Evolutionary conservation across 257 asterid species (phyloP).

Genomic region (Solanum peruvianum): DNA sequence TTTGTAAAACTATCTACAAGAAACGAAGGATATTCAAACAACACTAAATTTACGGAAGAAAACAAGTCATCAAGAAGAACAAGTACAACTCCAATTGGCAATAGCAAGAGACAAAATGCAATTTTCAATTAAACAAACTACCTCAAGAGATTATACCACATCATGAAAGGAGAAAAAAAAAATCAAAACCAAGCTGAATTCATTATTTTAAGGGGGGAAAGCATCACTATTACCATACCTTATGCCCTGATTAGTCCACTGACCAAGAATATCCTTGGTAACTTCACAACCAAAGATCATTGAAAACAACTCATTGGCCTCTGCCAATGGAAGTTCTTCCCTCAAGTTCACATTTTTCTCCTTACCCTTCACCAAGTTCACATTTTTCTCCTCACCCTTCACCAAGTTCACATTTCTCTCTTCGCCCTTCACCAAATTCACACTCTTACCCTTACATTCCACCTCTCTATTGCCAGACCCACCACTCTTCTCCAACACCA

Average conservation of each 20-base stretch:
- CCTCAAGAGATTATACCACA: not conserved
- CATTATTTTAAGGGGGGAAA: not conserved
- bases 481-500: slow-evolving; percentile 20
- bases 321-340: slow-evolving; percentile 28
- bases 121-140: not conserved
- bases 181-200: not conserved
- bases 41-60: not conserved
- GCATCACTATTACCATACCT: slow-evolving; percentile 28
- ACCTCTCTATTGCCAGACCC: slow-evolving; percentile 2
- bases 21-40: not conserved
- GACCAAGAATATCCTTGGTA: slow-evolving; percentile 67
- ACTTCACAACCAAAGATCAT: slow-evolving; percentile 66
- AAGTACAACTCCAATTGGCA: not conserved
- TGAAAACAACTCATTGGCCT: slow-evolving; percentile 61
- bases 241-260: slow-evolving; percentile 98
- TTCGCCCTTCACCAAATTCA: slow-evolving; percentile 13
- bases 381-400: slow-evolving; percentile 4
- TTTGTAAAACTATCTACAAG: not conserved
- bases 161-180: not conserved
- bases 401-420: slow-evolving; percentile 8
- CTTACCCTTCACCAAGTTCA: slow-evolving; percentile 12
- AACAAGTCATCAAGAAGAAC: not conserved
- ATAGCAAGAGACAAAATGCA: not conserved
- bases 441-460: slow-evolving; percentile 22
- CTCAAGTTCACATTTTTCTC: slow-evolving; percentile 19